Conservation (phyloP, 2,329 filamentous ascomycete genomes). For the Alternaria postmessia region DNA sequence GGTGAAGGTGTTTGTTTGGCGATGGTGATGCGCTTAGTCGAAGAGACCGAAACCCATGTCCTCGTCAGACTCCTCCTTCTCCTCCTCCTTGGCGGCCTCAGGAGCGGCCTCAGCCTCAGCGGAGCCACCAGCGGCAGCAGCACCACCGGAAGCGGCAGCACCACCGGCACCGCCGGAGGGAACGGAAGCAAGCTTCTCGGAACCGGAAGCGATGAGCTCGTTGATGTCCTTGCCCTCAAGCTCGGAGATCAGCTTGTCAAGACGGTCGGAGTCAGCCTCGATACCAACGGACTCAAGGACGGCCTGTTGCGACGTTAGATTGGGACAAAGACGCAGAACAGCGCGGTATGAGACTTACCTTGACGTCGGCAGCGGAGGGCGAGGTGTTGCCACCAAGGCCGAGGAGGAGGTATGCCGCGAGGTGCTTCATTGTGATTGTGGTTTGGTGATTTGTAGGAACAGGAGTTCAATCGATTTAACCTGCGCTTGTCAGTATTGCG, state of each 20-base stretch:
- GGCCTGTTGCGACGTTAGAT: slow-evolving; percentile 59
- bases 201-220: slow-evolving; percentile 92
- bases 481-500: slow-evolving; percentile 37
- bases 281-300: slow-evolving; percentile 95
- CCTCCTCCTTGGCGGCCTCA: slow-evolving; percentile 72
- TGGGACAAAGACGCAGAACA: slow-evolving; percentile 2
- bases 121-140: slow-evolving; percentile 71
- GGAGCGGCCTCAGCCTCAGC: slow-evolving; percentile 55
- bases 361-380: slow-evolving; percentile 83
- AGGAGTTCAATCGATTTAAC: slow-evolving; percentile 95
- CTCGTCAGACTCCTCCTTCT: slow-evolving; percentile 79
- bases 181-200: slow-evolving; percentile 95
- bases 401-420: slow-evolving; percentile 99
- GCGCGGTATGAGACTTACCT: slow-evolving; percentile 25
- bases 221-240: slow-evolving; percentile 90
- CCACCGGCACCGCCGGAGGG: slow-evolving; percentile 86
- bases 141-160: slow-evolving; percentile 70
- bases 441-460: slow-evolving; percentile 62
- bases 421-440: slow-evolving; percentile 92
- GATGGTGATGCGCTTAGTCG: slow-evolving; percentile 59
- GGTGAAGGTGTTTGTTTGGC: slow-evolving; percentile 15
- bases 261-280: slow-evolving; percentile 86
- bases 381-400: slow-evolving; percentile 89
- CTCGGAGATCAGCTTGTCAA: slow-evolving; percentile 87
- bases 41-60: slow-evolving; percentile 80